phyloP scores from a whole-genome alignment of 495 filamentous ascomycete genomes.

The Penicillium lagena region DNA sequence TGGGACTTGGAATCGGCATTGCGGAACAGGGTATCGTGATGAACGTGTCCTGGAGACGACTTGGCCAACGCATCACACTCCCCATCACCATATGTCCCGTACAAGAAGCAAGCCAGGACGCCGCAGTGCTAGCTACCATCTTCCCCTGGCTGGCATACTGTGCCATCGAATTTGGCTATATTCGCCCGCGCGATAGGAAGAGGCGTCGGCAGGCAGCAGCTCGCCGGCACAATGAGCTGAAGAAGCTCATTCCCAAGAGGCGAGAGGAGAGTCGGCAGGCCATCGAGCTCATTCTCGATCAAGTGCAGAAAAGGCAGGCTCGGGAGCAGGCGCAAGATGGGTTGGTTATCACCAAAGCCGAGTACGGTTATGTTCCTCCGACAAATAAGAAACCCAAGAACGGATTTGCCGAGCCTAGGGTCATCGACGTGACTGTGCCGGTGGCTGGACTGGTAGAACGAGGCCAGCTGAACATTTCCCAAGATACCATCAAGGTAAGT shows the following conservation, averaged over 20 bases:
- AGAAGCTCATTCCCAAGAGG: slow-evolving; percentile 34
- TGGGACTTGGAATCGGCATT: slow-evolving; percentile 35
- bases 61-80: slow-evolving; percentile 35
- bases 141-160: slow-evolving; percentile 45
- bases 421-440: slow-evolving; percentile 42
- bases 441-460: slow-evolving; percentile 41
- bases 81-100: slow-evolving; percentile 34
- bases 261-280: slow-evolving; percentile 45
- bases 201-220: slow-evolving; percentile 27
- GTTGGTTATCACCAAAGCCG: slow-evolving; percentile 33
- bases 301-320: slow-evolving; percentile 41
- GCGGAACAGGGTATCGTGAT: slow-evolving; percentile 27
- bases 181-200: slow-evolving; percentile 33
- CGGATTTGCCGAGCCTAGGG: slow-evolving; percentile 17
- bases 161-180: slow-evolving; percentile 41
- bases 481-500: slow-evolving; percentile 35
- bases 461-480: slow-evolving; percentile 39
- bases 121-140: slow-evolving; percentile 33
- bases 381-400: slow-evolving; percentile 18
- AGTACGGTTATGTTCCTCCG: slow-evolving; percentile 34
- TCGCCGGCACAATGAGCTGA: slow-evolving; percentile 31
- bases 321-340: slow-evolving; percentile 31
- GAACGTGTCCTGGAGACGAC: slow-evolving; percentile 34
- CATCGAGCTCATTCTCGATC: slow-evolving; percentile 44
- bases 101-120: slow-evolving; percentile 25